Evolutionary conservation across 768 basidiomycete species (phyloP), one percentile per base, ranked within the genome.

Genomic region (Hydnum rufescens): DNA sequence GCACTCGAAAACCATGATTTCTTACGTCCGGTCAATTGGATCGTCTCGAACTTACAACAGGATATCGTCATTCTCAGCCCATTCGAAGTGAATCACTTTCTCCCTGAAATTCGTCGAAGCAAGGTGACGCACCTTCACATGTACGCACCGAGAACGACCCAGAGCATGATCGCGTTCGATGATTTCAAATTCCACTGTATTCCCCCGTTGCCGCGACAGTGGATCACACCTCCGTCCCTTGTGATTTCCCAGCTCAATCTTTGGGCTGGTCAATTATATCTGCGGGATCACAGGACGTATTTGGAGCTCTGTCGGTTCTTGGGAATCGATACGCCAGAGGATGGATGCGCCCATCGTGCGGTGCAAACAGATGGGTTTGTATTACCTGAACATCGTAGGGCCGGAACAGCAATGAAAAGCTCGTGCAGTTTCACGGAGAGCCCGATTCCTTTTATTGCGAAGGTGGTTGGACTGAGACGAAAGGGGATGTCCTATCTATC

Each of bases 21-120:
- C 29, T 26, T 52, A 5, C 51, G 51, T n/a, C 51, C 51, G 22
- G 51, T 52, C 42, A 52, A 52, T 26, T 52, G 51, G 51, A 50
- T 52, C 18, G 5, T 52, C 22, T 52, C 49, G 50, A 47, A 28
- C 26, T 8, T 47, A 8, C 36, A 1, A 13, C 5, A 23, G 6
- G 18, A 1, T 6, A 8, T 52, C 48, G 51, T 52, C 13, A 18
- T 52, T 6, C 44, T 49, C 18, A 52, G 51, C 44, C 51, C 44
- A 5, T 52, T 23, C 26, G 51, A 52, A 28, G 42, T 52, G 8
- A 52, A 52, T 29, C 48, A 52, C n/a, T 29, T 52, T 8, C 51
- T 52, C 30, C 2, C 51, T 22, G 42, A 52, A 13, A 52, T 52
- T 50, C 51, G 42, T n/a, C 47, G 19, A 19, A 52, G 42, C 28